Conservation (phyloP, 257 asterid species). For the Primulina tabacum region DNA sequence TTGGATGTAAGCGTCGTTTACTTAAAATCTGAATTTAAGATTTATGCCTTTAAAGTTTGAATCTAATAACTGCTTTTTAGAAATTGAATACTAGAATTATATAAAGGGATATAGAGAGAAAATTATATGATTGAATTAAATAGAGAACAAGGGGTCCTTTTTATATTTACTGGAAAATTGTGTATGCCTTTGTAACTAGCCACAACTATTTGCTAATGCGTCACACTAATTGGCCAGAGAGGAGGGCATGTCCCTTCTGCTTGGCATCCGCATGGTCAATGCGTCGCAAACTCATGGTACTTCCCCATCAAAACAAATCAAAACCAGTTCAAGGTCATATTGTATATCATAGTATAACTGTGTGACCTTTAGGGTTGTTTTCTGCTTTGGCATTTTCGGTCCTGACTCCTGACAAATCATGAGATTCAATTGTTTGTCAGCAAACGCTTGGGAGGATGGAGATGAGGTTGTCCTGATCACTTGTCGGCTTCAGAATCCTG, state of each 20-base stretch:
- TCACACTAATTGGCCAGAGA: background rate
- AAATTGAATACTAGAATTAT: no score
- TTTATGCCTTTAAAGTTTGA: no score
- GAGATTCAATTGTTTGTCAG: constrained; percentile 35
- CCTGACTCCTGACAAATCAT: constrained; percentile 13
- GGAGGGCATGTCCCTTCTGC: background rate
- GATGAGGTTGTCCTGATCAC: constrained; percentile 90
- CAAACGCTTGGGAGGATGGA: constrained; percentile 99
- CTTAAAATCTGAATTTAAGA: no score
- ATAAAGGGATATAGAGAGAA: no score
- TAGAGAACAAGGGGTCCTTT: no score
- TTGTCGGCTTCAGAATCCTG: constrained; percentile 72
- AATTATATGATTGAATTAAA: no score
- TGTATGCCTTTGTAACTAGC: background rate
- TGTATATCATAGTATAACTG: background rate
- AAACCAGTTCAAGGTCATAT: constrained; percentile 15
- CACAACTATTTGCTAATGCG: background rate
- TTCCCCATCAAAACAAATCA: background rate
- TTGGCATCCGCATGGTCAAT: background rate
- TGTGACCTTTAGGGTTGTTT: background rate
- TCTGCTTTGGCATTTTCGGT: constrained; percentile 1
- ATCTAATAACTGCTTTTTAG: no score
- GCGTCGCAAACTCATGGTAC: background rate
- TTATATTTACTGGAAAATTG: no score
- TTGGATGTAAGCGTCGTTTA: no score